These are phyloP conservation scores for Quercus suber DNA, from an alignment of 306 rosid genomes.

Conservation along the genomic window DNA sequence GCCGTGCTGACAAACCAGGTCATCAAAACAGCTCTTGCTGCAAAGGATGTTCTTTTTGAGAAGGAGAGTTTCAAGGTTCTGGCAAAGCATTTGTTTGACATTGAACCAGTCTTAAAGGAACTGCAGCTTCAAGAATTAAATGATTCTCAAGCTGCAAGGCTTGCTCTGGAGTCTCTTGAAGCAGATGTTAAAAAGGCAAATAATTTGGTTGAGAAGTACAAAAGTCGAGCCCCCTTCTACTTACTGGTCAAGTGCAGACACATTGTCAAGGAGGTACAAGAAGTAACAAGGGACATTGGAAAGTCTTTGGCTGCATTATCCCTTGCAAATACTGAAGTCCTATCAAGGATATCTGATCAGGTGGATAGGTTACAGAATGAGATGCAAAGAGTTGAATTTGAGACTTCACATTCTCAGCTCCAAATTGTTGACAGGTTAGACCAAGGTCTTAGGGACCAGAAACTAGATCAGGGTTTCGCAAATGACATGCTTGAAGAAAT, in stretches of 20 bases:
- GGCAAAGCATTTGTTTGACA: slow-evolving; percentile 61
- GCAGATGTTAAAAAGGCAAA: slow-evolving; percentile 66
- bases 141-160: slow-evolving; percentile 70
- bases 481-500: slow-evolving; percentile 66
- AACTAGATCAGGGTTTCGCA: slow-evolving; percentile 70
- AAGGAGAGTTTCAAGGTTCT: slow-evolving; percentile 73
- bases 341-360: slow-evolving; percentile 70
- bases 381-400: slow-evolving; percentile 84
- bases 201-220: slow-evolving; percentile 67
- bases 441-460: slow-evolving; percentile 66
- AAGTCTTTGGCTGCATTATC: slow-evolving; percentile 56
- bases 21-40: slow-evolving; percentile 66
- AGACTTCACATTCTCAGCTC: slow-evolving; percentile 61
- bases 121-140: slow-evolving; percentile 69
- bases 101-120: slow-evolving; percentile 66
- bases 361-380: slow-evolving; percentile 59
- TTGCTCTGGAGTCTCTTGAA: slow-evolving; percentile 69
- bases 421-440: slow-evolving; percentile 63
- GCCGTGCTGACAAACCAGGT: slow-evolving; percentile 70
- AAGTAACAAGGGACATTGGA: slow-evolving; percentile 74
- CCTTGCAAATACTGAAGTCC: slow-evolving; percentile 60
- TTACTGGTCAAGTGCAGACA: slow-evolving; percentile 61
- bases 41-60: slow-evolving; percentile 56
- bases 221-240: slow-evolving; percentile 61
- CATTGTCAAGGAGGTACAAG: slow-evolving; percentile 68